A percentile compares a stretch with the other conserved stretches of the same genome.
These are phyloP conservation scores for Venturia nashicola DNA, from an alignment of 2,329 filamentous ascomycete genomes.

Conservation along the genomic window DNA sequence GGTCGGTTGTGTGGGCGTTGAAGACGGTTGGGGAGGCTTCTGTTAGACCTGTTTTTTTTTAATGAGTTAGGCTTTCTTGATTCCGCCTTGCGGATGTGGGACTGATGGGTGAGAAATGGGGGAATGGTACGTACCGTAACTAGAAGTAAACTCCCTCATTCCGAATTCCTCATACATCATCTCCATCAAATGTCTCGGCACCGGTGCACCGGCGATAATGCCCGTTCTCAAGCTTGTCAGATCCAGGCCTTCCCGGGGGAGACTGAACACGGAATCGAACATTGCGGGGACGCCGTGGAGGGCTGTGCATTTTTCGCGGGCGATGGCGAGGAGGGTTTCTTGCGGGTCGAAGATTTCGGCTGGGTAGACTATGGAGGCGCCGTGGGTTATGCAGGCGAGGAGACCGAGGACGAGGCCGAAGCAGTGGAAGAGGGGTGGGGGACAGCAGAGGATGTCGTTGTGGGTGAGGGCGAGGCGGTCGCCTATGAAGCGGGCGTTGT, in stretches of 20 bases:
- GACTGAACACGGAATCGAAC: slow-evolving; percentile 54
- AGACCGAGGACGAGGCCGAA: slow-evolving; percentile 71
- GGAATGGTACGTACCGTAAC: slow-evolving; percentile 20
- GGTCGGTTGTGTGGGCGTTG: slow-evolving; percentile 65
- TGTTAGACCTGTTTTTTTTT: slow-evolving; percentile 52
- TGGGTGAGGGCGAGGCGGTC: slow-evolving; percentile 58
- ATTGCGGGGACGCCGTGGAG: slow-evolving; percentile 75
- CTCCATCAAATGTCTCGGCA: slow-evolving; percentile 64
- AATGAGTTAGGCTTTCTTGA: no score
- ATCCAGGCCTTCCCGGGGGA: slow-evolving; percentile 35
- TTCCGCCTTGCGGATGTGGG: no score
- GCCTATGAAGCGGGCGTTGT: slow-evolving; percentile 36
- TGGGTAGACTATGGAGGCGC: slow-evolving; percentile 64
- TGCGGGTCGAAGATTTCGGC: slow-evolving; percentile 59
- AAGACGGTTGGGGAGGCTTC: slow-evolving; percentile 73
- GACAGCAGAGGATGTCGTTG: slow-evolving; percentile 63
- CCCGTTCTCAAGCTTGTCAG: slow-evolving; percentile 50
- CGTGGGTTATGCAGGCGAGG: slow-evolving; percentile 60
- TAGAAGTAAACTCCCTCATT: slow-evolving; percentile 56
- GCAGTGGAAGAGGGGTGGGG: slow-evolving; percentile 75
- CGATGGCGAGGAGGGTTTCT: slow-evolving; percentile 53
- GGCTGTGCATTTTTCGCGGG: slow-evolving; percentile 44
- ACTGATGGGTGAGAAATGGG: background rate
- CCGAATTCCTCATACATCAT: slow-evolving; percentile 57
- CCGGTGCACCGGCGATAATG: slow-evolving; percentile 67